Evolutionary conservation across 2,329 filamentous ascomycete species (phyloP).

Genomic region (Chaetomiaceae sp.): DNA sequence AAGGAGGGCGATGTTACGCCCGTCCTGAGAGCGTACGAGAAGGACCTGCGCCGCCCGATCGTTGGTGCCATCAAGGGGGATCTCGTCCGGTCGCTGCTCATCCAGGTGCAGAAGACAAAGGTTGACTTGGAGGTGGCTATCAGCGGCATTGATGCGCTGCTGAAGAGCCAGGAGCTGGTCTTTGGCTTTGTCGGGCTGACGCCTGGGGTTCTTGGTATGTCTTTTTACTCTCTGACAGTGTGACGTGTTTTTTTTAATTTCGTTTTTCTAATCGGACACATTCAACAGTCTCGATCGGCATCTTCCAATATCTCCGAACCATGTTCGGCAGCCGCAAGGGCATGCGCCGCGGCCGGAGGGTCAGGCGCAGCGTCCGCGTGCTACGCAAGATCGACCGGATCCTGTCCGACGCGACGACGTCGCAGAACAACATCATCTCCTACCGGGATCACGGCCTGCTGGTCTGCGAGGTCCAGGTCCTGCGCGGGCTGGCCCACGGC

Average conservation of each 20-base stretch:
- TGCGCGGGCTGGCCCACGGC: conserved; percentile 62
- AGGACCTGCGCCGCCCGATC: conserved; percentile 77
- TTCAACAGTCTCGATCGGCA: conserved; percentile 61
- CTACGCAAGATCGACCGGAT: conserved; percentile 86
- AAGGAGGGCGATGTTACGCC: conserved; percentile 90
- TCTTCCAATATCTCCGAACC: conserved; percentile 65
- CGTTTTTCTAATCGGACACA: too few species aligned
- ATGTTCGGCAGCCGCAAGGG: conserved; percentile 68
- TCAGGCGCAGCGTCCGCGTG: conserved; percentile 68
- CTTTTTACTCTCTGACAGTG: not conserved
- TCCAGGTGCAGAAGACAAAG: conserved; percentile 98
- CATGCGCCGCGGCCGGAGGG: conserved; percentile 57
- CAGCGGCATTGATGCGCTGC: conserved; percentile 85
- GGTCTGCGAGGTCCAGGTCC: conserved; percentile 80
- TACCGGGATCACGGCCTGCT: conserved; percentile 92
- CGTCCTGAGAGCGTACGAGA: conserved; percentile 85
- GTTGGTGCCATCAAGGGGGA: conserved; percentile 80
- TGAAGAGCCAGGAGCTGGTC: conserved; percentile 94
- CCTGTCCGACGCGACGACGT: conserved; percentile 62
- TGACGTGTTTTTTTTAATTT: too few species aligned
- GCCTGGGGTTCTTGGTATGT: conserved; percentile 67
- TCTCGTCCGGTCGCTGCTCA: conserved; percentile 81
- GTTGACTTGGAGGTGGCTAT: conserved; percentile 96
- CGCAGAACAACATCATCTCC: conserved; percentile 67
- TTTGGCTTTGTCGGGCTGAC: conserved; percentile 97